Evolutionary conservation across 1,284 basidiomycete species (phyloP), one percentile per base, ranked within the genome.

Genomic region (Testicularia cyperi): DNA sequence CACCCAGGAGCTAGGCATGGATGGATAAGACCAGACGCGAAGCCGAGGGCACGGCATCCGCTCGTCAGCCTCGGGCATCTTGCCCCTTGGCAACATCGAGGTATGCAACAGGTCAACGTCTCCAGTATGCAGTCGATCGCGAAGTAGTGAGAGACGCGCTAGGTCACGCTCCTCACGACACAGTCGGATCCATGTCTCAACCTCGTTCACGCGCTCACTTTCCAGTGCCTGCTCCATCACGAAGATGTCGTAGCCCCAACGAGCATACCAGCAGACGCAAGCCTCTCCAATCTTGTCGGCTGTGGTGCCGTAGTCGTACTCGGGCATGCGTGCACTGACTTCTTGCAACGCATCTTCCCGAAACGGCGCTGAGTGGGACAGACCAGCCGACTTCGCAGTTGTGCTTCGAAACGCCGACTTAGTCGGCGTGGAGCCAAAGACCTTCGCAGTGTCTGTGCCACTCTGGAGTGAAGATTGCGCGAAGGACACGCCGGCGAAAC

Each of bases 211-310:
- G 37, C 62, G 49, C 28, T 55, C 47, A 20, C 45, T 49, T 29
- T 70, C 60, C 74, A 53, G 70, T 25, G 78, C 77, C 54, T 84
- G 80, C 75, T 94, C 90, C 38, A 83, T 81, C 10, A 77, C 74
- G 31, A 94, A 81, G 45, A 92, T 81, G 72, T 94, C 90, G 15
- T 79, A 77, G 0, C 86, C 89, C 90, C 91, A 95, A 26, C 88
- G 82, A 0, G 86, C 82, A 10, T 94, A 81, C 90, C 91, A 96
- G 75, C 88, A 90, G 5, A 84, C 83, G 62, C 86, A 87, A 0
- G 89, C 87, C 77, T 94, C 90, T 20, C 91, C 91, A 54, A 95
- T 88, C 79, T 90, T 92, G 78, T 91, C 85, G 0, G 88, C 88
- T 5, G 89, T 81, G 18, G 84, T 81, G 18, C 91, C 92, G 21